Conservation (phyloP, 2,329 filamentous ascomycete genomes). For the Colletotrichum filicis region DNA sequence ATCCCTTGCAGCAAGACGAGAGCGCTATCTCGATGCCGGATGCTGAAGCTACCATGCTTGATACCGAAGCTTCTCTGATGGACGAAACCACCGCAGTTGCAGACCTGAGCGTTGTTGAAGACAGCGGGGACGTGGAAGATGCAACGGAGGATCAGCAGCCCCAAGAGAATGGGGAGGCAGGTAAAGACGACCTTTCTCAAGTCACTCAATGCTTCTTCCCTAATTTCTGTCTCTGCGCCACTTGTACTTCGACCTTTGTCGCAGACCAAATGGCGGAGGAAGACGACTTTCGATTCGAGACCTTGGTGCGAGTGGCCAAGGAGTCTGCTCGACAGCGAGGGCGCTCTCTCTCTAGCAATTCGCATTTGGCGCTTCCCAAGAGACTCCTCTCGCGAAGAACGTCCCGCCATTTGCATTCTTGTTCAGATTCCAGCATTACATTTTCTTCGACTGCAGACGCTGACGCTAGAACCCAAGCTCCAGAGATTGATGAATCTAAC, state of each 20-base stretch:
- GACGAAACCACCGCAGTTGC: conserved; percentile 12
- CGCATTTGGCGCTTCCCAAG: background rate
- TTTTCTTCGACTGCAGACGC: conserved; percentile 38
- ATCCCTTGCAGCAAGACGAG: conserved; percentile 6
- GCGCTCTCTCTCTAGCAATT: background rate
- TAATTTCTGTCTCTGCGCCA: conserved; percentile 27
- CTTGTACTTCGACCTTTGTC: conserved; percentile 5
- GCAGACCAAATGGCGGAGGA: conserved; percentile 26
- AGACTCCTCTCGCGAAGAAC: background rate
- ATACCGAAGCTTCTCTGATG: conserved; percentile 10
- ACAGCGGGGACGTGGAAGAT: background rate
- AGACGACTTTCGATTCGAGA: conserved; percentile 14
- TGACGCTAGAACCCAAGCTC: conserved; percentile 41
- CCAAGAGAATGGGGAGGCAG: conserved; percentile 14
- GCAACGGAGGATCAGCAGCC: background rate
- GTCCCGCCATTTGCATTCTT: conserved; percentile 25
- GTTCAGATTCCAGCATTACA: conserved; percentile 33
- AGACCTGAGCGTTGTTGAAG: background rate
- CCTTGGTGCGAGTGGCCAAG: conserved; percentile 12
- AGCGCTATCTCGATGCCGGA: conserved; percentile 9
- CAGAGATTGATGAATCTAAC: conserved; percentile 39
- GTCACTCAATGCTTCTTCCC: conserved; percentile 22
- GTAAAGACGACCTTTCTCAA: conserved; percentile 28
- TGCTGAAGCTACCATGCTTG: conserved; percentile 23
- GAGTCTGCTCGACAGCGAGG: background rate